Conservation (phyloP, 495 filamentous ascomycete species). For the Durotheca rogersii region DNA sequence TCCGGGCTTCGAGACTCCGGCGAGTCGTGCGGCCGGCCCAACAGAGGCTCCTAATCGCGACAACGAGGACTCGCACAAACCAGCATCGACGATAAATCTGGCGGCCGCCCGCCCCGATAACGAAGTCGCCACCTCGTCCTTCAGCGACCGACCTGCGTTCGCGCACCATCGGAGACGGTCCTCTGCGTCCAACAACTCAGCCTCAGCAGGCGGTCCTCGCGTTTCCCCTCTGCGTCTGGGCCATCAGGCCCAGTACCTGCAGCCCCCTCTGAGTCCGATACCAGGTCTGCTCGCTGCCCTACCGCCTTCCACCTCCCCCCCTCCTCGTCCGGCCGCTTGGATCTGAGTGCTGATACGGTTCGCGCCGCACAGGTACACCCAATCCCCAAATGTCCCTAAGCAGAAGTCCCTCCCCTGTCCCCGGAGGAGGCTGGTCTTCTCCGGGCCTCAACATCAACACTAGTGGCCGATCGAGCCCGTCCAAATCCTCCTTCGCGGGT, state of each 20-base stretch:
- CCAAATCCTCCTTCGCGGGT: constrained; percentile 45
- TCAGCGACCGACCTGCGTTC: constrained; percentile 42
- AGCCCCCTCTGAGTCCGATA: constrained; percentile 42
- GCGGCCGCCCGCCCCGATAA: constrained; percentile 37
- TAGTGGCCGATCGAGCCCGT: constrained; percentile 69
- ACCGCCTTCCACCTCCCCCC: constrained; percentile 12
- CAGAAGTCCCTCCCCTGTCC: constrained; percentile 77
- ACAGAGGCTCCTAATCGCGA: neutral
- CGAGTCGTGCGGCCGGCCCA: neutral
- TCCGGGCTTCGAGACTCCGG: constrained; percentile 24
- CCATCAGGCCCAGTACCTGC: constrained; percentile 43
- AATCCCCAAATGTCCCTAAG: constrained; percentile 72
- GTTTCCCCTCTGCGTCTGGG: constrained; percentile 37
- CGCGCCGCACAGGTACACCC: constrained; percentile 43
- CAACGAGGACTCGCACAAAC: neutral
- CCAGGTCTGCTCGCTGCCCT: constrained; percentile 38
- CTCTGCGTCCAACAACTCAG: constrained; percentile 33
- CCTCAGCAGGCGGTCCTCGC: constrained; percentile 34
- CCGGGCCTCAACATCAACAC: constrained; percentile 69
- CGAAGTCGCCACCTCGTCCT: constrained; percentile 46
- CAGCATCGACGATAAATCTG: constrained; percentile 35
- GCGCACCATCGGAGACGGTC: constrained; percentile 47
- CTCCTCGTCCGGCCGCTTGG: constrained; percentile 1
- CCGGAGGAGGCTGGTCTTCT: constrained; percentile 83
- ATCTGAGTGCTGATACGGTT: constrained; percentile 16